Evolutionary conservation across 2,329 filamentous ascomycete genomes (phyloP), one percentile per base, ranked within the genome.

Genomic region (Colletotrichum neosansevieriae): DNA sequence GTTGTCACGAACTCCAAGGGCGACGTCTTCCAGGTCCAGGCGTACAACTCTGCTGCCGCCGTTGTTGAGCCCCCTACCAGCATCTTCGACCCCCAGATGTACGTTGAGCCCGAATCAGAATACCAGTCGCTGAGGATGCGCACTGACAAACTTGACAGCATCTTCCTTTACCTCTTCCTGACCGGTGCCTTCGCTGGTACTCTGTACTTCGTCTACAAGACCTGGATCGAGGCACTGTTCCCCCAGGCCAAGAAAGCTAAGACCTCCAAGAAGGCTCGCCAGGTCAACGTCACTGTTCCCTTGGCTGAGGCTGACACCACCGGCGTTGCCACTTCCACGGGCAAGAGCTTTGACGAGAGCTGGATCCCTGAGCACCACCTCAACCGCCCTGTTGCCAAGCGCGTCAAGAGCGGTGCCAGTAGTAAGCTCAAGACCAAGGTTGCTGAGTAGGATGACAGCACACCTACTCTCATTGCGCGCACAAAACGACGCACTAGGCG

Each of bases 121-220:
- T 12, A 5, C 24, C 3, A 2, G 4, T 13, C 19, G 13, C 36
- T 38, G 4, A 9, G 13, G 76, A 92, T 92, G 85, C 85, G 91
- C 67, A 12, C 49, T 50, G 49, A 64, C 49, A 50, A 50, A 19
- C 5, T 5, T 13, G 15, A 13, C 63, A 98, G 96, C 78, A 94
- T 98, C 83, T 99, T 99, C 90, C 90, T 99, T 71, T 98, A 98
- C 86, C 86, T 97, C 78, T 91, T 98, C 85, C 92, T 99, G 74
- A 85, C 91, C 61, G 90, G 87, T 70, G 88, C 86, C 71, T 97
- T 97, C 79, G 89, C 83, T 72, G 94, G 92, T 71, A 94, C 91
- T 61, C 88, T 92, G 79, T 98, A 95, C 89, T 97, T 97, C 82
- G 94, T 98, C 83, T 99, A 99, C 89, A 96, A 92, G 85, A 97